A percentile compares a stretch with the other conserved stretches of the same genome.
Evolutionary conservation across 2,329 filamentous ascomycete species (phyloP).

Genomic region (Xylariaceae sp.): DNA sequence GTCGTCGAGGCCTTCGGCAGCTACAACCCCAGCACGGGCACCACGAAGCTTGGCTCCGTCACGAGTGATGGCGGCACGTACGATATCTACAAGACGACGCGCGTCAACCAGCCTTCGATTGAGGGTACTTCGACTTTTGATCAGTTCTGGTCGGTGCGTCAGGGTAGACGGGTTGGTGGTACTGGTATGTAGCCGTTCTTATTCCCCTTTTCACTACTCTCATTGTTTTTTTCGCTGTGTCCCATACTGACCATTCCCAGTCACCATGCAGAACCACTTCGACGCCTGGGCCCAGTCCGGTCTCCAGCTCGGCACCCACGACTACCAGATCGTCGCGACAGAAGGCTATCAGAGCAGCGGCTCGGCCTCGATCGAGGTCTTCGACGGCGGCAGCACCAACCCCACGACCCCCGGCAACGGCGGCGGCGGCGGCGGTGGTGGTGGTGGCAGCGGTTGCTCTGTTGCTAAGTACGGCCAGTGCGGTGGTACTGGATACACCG

Average conservation of each 20-base stretch:
- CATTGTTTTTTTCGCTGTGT: background rate
- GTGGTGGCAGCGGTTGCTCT: conserved; percentile 1
- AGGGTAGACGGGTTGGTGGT: conserved; percentile 38
- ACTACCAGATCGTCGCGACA: conserved; percentile 33
- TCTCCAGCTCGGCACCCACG: conserved; percentile 28
- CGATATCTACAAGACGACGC: conserved; percentile 33
- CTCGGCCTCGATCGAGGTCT: conserved; percentile 17
- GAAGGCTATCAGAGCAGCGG: conserved; percentile 33
- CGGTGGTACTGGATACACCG: conserved; percentile 10
- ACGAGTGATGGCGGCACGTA: conserved; percentile 34
- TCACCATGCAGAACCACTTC: conserved; percentile 32
- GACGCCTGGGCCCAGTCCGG: conserved; percentile 29
- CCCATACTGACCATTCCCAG: conserved; percentile 13
- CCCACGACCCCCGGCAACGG: no score
- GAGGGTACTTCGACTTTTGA: conserved; percentile 44
- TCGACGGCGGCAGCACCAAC: background rate
- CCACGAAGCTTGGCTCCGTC: conserved; percentile 31
- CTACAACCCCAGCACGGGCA: conserved; percentile 38
- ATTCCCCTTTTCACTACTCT: background rate
- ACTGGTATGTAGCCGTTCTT: conserved; percentile 7
- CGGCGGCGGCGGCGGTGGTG: background rate
- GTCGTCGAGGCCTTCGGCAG: conserved; percentile 42
- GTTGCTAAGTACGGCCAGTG: conserved; percentile 17
- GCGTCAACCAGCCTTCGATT: conserved; percentile 40
- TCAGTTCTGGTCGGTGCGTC: conserved; percentile 48